Evolutionary conservation across 306 rosid genomes (phyloP).

Genomic region (Pyrus communis): DNA sequence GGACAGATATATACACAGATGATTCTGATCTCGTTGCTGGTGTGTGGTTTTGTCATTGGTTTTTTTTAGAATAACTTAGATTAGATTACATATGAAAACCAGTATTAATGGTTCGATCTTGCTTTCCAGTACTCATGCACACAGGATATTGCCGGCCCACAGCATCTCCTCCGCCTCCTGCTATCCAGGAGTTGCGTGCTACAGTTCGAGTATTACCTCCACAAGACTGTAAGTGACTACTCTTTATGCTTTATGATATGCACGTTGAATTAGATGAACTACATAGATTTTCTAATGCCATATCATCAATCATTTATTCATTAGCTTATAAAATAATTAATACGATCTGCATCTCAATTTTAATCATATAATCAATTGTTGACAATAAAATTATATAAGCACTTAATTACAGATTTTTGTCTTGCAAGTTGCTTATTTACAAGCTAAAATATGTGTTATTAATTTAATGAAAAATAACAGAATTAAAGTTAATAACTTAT

Average conservation of each 20-base stretch:
- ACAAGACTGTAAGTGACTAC: conserved; percentile 62
- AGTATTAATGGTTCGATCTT: conserved; percentile 25
- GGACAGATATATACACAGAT: conserved; percentile 88
- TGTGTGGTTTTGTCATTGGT: conserved; percentile 22
- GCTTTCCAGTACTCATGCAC: conserved; percentile 84
- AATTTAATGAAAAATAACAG: not conserved
- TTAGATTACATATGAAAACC: not conserved
- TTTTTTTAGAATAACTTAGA: not conserved
- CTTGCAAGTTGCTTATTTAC: not conserved
- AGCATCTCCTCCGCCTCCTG: conserved; percentile 83
- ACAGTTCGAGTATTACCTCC: conserved; percentile 78
- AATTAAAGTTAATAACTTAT: not conserved
- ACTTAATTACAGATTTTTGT: not conserved
- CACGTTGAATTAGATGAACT: not conserved
- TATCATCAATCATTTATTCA: not conserved
- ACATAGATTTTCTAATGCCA: not conserved
- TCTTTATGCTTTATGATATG: not conserved
- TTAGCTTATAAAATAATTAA: not conserved
- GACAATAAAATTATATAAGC: not conserved
- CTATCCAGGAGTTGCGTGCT: conserved; percentile 76
- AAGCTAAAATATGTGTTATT: not conserved
- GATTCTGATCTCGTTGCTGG: conserved; percentile 99
- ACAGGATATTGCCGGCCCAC: conserved; percentile 98
- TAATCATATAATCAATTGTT: not conserved
- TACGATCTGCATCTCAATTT: not conserved